These are phyloP conservation scores for Fusarium guadeloupense DNA, from an alignment of 2,329 filamentous ascomycete species.

Conservation along the genomic window DNA sequence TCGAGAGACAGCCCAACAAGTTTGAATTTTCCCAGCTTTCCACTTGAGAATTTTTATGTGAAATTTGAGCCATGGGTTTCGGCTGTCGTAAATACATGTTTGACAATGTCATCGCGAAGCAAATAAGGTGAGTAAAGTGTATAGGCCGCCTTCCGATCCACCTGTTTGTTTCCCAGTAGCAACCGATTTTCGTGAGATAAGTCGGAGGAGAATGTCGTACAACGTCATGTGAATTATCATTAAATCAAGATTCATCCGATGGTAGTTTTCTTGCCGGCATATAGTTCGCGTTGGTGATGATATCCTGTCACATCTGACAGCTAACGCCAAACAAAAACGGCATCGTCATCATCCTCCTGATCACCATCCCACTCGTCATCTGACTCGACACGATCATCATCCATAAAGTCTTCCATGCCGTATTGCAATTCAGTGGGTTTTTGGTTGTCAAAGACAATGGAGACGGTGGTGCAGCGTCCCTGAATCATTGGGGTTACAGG, in stretches of 20 bases:
- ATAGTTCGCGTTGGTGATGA: no score
- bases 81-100: neutral
- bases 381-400: constrained; percentile 64
- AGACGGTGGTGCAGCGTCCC: constrained; percentile 75
- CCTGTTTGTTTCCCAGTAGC: neutral
- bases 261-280: no score
- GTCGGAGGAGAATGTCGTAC: neutral
- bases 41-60: constrained; percentile 1
- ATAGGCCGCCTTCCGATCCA: neutral
- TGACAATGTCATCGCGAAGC: neutral
- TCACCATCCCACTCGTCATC: constrained; percentile 69
- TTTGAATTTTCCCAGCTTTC: constrained; percentile 39
- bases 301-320: no score
- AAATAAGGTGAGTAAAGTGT: neutral
- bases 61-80: neutral
- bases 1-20: constrained; percentile 5
- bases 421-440: constrained; percentile 74
- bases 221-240: neutral
- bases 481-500: constrained; percentile 68
- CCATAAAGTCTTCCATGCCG: constrained; percentile 76
- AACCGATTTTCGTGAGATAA: neutral
- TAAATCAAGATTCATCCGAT: neutral
- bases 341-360: constrained; percentile 58
- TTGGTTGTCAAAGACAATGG: constrained; percentile 79
- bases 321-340: constrained; percentile 44